Evolutionary conservation across 176 grass and related monocot genomes (phyloP).

Genomic region (Hordeum marinum): DNA sequence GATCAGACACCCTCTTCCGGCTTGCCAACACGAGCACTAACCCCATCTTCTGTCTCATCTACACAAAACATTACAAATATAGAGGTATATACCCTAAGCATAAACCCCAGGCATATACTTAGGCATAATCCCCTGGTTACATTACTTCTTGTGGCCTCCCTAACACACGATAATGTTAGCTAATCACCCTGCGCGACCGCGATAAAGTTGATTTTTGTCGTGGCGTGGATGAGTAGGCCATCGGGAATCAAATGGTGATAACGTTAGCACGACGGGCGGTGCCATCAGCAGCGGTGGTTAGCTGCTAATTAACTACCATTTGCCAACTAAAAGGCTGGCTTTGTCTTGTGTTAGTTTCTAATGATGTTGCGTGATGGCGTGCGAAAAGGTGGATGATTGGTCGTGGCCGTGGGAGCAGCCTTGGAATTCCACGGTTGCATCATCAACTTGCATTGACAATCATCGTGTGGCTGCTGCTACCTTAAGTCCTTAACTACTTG

Average conservation of each 20-base stretch:
- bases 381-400: slow-evolving; percentile 6
- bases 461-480: not conserved
- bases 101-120: slow-evolving; percentile 17
- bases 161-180: not conserved
- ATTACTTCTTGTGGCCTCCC: not conserved
- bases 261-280: slow-evolving; percentile 16
- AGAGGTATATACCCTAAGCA: slow-evolving; percentile 12
- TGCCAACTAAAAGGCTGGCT: not conserved
- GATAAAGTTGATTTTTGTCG: slow-evolving; percentile 42
- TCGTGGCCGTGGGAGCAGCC: slow-evolving; percentile 13
- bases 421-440: not conserved
- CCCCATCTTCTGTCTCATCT: not conserved
- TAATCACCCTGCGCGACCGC: not conserved
- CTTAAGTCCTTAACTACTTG: not conserved
- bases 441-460: not conserved
- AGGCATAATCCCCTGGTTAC: not conserved
- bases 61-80: not conserved
- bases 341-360: slow-evolving; percentile 7
- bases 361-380: not conserved
- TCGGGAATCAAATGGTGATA: slow-evolving; percentile 15
- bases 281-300: slow-evolving; percentile 13
- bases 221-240: not conserved
- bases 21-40: not conserved
- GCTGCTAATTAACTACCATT: slow-evolving; percentile 12
- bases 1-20: not conserved